Percentiles rank a stretch among this genome's conserved stretches.
Evolutionary conservation across 331 rosid genomes (phyloP).

Genomic region (Quercus lobata): DNA sequence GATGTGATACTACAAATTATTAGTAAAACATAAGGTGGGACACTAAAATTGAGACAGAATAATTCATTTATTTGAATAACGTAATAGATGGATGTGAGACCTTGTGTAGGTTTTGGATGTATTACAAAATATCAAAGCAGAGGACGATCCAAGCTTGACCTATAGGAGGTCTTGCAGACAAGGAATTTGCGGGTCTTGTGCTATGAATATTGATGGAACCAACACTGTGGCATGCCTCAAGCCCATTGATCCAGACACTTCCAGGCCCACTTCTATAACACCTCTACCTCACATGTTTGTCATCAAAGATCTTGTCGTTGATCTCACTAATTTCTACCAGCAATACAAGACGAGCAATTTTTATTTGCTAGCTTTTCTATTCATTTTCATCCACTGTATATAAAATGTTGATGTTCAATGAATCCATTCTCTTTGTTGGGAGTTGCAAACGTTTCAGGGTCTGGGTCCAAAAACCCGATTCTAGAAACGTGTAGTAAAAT

Average conservation of each 20-base stretch:
- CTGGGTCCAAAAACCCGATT: no score
- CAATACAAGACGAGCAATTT: conserved; percentile 14
- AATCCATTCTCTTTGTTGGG: no score
- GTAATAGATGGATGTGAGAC: background rate
- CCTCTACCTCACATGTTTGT: conserved; percentile 47
- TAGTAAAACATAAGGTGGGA: no score
- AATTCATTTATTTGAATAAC: no score
- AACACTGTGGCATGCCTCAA: conserved; percentile 34
- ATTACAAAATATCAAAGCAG: conserved; percentile 44
- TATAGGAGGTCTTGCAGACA: conserved; percentile 40
- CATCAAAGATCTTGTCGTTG: conserved; percentile 35
- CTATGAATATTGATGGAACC: conserved; percentile 45
- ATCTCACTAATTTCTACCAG: conserved; percentile 43
- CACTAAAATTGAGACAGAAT: no score
- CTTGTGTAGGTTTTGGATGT: conserved; percentile 41
- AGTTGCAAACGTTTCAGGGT: no score
- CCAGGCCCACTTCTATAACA: conserved; percentile 28
- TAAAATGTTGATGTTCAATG: no score
- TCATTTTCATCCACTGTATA: no score
- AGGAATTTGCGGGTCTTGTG: conserved; percentile 45
- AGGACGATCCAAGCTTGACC: conserved; percentile 36
- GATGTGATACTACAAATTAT: no score
- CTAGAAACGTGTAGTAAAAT: no score
- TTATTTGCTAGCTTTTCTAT: no score
- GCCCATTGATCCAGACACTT: conserved; percentile 34